Evolutionary conservation across 352 stramenopile genomes (phyloP).

Genomic region (Phytophthora macrochlamydospora): DNA sequence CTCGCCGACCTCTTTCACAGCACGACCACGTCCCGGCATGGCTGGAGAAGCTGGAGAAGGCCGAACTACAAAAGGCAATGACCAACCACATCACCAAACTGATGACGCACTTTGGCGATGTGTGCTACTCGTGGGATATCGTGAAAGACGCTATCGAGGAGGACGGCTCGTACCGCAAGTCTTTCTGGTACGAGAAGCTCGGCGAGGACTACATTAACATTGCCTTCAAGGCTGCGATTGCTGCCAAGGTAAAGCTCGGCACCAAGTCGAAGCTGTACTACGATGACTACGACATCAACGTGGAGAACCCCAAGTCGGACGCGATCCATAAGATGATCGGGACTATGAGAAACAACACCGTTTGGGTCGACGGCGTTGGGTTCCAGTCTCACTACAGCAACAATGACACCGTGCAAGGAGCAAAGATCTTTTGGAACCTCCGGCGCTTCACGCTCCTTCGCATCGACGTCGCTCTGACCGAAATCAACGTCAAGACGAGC

Average conservation of each 20-base stretch:
- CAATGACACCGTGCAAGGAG: conserved; percentile 17
- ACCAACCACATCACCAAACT: conserved; percentile 38
- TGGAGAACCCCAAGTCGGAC: conserved; percentile 40
- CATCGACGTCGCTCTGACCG: conserved; percentile 37
- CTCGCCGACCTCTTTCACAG: conserved; percentile 11
- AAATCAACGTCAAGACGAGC: conserved; percentile 34
- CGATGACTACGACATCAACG: conserved; percentile 35
- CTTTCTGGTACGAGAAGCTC: conserved; percentile 45
- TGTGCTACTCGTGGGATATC: conserved; percentile 32
- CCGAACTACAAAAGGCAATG: conserved; percentile 31
- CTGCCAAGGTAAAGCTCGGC: conserved; percentile 32
- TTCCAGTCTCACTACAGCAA: conserved; percentile 40
- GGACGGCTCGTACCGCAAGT: conserved; percentile 35
- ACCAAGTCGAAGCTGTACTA: conserved; percentile 28
- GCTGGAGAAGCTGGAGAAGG: conserved; percentile 36
- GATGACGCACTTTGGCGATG: conserved; percentile 42
- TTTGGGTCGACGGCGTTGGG: conserved; percentile 35
- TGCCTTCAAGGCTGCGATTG: conserved; percentile 36
- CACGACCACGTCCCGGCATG: conserved; percentile 40
- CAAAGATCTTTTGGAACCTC: conserved; percentile 35
- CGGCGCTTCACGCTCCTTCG: conserved; percentile 27
- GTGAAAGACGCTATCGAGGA: conserved; percentile 32
- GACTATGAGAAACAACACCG: conserved; percentile 16
- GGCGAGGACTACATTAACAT: conserved; percentile 37
- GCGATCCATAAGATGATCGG: conserved; percentile 28